phyloP scores from a whole-genome alignment of 805 yeast species.

The Monosporozyma unispora region DNA sequence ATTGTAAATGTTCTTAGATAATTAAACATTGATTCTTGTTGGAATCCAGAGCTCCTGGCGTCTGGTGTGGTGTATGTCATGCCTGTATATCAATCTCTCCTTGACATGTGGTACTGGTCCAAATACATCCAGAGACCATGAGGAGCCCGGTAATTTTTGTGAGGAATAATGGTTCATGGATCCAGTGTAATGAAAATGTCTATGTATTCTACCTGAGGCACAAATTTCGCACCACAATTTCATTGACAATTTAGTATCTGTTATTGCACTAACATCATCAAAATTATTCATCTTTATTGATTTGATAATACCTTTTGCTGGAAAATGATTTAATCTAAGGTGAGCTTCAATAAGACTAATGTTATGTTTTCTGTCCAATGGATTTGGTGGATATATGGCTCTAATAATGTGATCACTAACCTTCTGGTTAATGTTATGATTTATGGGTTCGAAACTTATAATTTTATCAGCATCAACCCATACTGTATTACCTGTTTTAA shows the following conservation, averaged over 20 bases:
- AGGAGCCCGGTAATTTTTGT: conserved; percentile 2
- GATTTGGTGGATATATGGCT: background rate
- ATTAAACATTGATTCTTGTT: too few species aligned
- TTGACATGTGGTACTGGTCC: conserved; percentile 5
- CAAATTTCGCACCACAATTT: conserved; percentile 3
- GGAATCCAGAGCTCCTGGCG: too few species aligned
- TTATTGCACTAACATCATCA: conserved; percentile 2
- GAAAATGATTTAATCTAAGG: conserved; percentile 1
- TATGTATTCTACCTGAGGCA: conserved; percentile 1
- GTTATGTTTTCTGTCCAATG: background rate
- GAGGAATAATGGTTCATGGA: conserved; percentile 6
- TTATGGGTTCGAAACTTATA: background rate
- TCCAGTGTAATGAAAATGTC: conserved; percentile 2
- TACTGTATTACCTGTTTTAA: background rate
- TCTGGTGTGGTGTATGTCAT: too few species aligned
- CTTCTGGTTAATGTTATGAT: background rate
- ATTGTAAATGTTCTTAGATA: too few species aligned
- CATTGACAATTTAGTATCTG: background rate
- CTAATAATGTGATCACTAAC: background rate
- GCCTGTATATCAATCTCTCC: too few species aligned
- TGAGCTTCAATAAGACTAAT: conserved; percentile 3
- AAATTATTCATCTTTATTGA: background rate
- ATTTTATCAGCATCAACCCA: background rate
- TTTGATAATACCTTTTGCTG: background rate
- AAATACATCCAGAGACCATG: conserved; percentile 5